Conservation (phyloP, 768 basidiomycete species). For the Collybiopsis confluens region DNA sequence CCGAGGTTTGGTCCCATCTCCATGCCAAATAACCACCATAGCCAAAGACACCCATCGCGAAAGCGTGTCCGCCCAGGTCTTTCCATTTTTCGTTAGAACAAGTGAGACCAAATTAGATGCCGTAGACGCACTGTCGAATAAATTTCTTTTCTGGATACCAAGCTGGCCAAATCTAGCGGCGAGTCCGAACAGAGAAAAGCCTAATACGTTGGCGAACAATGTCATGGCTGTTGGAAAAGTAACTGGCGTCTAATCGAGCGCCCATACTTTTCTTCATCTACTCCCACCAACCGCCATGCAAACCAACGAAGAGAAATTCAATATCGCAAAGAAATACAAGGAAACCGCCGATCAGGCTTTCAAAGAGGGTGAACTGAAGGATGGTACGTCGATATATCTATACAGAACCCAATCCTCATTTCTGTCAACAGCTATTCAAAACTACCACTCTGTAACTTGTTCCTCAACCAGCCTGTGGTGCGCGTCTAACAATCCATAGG, state of each 20-base stretch:
- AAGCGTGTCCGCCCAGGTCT: slow-evolving; percentile 72
- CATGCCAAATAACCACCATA: slow-evolving; percentile 74
- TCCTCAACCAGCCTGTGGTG: too few species aligned
- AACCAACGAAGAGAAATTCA: slow-evolving; percentile 37
- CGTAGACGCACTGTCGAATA: slow-evolving; percentile 71
- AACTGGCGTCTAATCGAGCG: neutral
- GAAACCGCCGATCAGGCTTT: slow-evolving; percentile 64
- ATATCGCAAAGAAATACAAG: slow-evolving; percentile 63
- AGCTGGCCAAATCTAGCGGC: slow-evolving; percentile 83
- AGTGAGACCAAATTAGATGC: neutral
- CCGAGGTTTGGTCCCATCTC: slow-evolving; percentile 59
- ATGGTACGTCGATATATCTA: slow-evolving; percentile 56
- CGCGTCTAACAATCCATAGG: slow-evolving; percentile 31
- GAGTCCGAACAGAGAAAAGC: slow-evolving; percentile 80
- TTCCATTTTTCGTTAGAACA: neutral
- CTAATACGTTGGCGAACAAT: slow-evolving; percentile 64
- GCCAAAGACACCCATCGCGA: slow-evolving; percentile 69
- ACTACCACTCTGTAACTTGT: too few species aligned
- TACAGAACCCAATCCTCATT: too few species aligned
- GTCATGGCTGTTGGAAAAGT: slow-evolving; percentile 38
- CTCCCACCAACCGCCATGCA: neutral
- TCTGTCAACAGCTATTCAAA: too few species aligned
- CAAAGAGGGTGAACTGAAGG: slow-evolving; percentile 57
- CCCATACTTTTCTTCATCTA: neutral
- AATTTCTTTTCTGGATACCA: slow-evolving; percentile 74